Base-by-base conservation (phyloP, 2,329 filamentous ascomycete species). In the Amauroascus verrucosus region DNA sequence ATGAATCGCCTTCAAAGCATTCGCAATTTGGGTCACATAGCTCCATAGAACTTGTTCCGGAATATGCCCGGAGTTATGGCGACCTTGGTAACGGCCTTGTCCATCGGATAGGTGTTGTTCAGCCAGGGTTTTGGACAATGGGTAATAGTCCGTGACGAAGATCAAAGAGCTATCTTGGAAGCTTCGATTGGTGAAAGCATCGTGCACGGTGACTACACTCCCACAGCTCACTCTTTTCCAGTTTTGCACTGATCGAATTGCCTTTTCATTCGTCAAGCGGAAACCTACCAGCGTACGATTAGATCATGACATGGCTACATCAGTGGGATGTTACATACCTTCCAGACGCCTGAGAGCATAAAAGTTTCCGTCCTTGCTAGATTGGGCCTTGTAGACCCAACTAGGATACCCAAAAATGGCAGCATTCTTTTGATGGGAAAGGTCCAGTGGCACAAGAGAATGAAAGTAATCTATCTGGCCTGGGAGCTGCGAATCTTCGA, bases 151-250 rank as follows among this genome's bases (percentile, higher is more conserved):
- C 57, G 88, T 93, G 22, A 95, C 89, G 63, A 98, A 86, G 47
- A 98, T 85, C 52, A 98, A 78, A 2, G 93, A 97, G 69, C 88
- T 95, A 67, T 97, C 93, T 53, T 88, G 88, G 68, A 98, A 98
- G 24, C 85, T 87, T 57, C 89, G 78, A 11, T 88, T 94, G 0
- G 93, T 98, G 64, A 98, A 98, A 0, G 88, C 88, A 69, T 96
- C 89, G 63, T 95, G 84, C 7, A 95, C 81, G 0, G 84, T 85
- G 28, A 97, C 91, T 18, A 97, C 81, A 59, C 82, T 88, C 54
- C 83, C 85, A 63, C 85, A 91, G 64, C 81, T 79, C 47, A 98
- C 80, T 55, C 86, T 82, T 64, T 90, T 91, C 93, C 93, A 98
- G 9, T 86, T 83, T 61, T 90, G 88, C 53, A 93, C 86, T 1